Evolutionary conservation across 495 filamentous ascomycete genomes (phyloP), one percentile per base, ranked within the genome.

Genomic region (Penicillium daleae): DNA sequence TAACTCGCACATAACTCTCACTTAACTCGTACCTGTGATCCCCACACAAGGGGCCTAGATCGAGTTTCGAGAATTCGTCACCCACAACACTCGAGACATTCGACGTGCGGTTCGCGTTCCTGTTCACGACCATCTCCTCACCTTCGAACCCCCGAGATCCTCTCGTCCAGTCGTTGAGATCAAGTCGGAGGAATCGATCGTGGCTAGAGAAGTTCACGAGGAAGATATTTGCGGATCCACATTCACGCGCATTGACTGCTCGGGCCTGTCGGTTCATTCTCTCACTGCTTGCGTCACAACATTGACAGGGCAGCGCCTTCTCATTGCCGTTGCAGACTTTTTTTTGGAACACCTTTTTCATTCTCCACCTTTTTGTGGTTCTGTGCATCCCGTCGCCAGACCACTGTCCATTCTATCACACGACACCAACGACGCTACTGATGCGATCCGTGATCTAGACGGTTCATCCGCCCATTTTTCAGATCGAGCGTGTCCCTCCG

Each of bases 381-480:
- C 52, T 48, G 63, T 61, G 63, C 33, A 48, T 59, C 52, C 51
- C 32, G 22, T 35, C 42, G 46, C 60, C 42, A 58, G 59, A 61
- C 59, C 51, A 37, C 32, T 46, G 22, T 31, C 27, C 55, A n/a
- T 42, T 57, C 9, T 26, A 33, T 8, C 19, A 17, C 27, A 51
- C 22, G 53, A 59, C 24, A 21, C 55, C 50, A 53, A 60, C 60
- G 13, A 35, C 46, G 39, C 57, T 62, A 68, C 61, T 61, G 56
- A 76, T 76, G 76, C 74, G 65, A 74, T 71, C 63, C 50, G 73
- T 63, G 70, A 60, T 69, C 55, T 73, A 76, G 59, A 68, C 61
- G 48, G 39, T 57, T 54, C 37, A 61, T 57, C 29, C 37, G 37
- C 32, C 51, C 32, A 51, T 19, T 40, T 60, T 40, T 56, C 49